Base-by-base conservation (phyloP, 2,329 filamentous ascomycete species). In the Clonostachys sp. region DNA sequence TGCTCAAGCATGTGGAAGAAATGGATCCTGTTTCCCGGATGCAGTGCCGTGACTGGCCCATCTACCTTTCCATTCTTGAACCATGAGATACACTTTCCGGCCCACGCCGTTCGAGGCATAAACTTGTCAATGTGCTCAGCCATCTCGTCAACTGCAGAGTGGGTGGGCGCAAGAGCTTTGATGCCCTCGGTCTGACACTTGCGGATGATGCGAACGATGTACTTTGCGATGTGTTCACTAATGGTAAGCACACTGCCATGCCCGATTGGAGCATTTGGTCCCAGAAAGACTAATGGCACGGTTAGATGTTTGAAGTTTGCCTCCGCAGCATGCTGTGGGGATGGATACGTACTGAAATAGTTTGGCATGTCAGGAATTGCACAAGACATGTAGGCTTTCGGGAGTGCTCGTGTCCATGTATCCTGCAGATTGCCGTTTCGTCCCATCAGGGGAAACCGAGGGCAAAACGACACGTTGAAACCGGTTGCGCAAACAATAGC, bases 401-500 rank as follows among this genome's bases (percentile, higher is more conserved):
- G 73, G 12, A 58, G 60, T 42, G 69, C 63, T 10, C 16, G 17
- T 8, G 51, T 57, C 72, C 75, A 77, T 12, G 55, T 61, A 34
- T 78, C 70, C 49, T 72, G 72, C 34, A 80, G 64, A 49, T 77
- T 73, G 10, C 74, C 74, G 30, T 66, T 55, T 34, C 70, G 63
- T 9, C 74, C 74, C 5, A 73, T 58, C 30, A 78, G 56, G 2
- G 73, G 73, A 49, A 77, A 79, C 2, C 69, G 65, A 6, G 76
- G 75, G 5, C 64, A 57, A 56, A 77, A 78, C 2, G 72, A 75
- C 16, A 69, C 70, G 53, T 79, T 70, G 54, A 78, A 80, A 5
- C 77, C 75, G 1, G 75, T 79, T 33, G 76, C 77, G 52, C 75
- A 80, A 45, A 82, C 64, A 34, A 83, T 73, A 20, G 67, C 70